A percentile compares a stretch with the other conserved stretches of the same genome.
Conservation (phyloP, 306 rosid genomes). For the Abrus pulchellus region DNA sequence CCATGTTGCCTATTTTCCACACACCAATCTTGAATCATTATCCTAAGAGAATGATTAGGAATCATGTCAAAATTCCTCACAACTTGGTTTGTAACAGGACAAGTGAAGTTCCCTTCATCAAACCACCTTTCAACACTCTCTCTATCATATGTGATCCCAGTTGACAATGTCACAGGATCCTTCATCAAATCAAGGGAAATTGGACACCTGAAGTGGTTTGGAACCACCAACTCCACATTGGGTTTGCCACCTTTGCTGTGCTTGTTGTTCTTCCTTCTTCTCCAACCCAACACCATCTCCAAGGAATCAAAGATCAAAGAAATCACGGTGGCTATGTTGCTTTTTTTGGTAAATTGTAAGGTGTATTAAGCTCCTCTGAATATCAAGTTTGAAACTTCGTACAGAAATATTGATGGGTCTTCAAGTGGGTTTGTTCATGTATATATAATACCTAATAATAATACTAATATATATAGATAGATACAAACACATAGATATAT, state of each 20-base stretch:
- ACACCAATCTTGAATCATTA: conserved; percentile 87
- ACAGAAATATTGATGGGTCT: conserved; percentile 40
- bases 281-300: conserved; percentile 73
- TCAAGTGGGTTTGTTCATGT: conserved; percentile 31
- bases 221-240: conserved; percentile 57
- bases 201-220: conserved; percentile 75
- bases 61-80: conserved; percentile 66
- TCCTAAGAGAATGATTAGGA: conserved; percentile 72
- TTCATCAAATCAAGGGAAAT: conserved; percentile 79
- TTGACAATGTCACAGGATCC: conserved; percentile 82
- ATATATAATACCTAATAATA: background rate
- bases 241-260: conserved; percentile 33
- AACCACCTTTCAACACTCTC: conserved; percentile 76
- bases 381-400: conserved; percentile 44
- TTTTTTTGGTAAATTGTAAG: too few relatives aligned
- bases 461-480: background rate
- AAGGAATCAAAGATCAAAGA: conserved; percentile 16
- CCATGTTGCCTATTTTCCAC: conserved; percentile 61
- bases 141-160: conserved; percentile 86
- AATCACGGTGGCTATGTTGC: conserved; percentile 1
- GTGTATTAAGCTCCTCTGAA: background rate
- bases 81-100: conserved; percentile 69
- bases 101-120: conserved; percentile 69
- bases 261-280: conserved; percentile 50
- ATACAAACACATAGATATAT: background rate